Base-by-base conservation (phyloP, 2,329 filamentous ascomycete genomes). In the Sclerotinia nivalis region DNA sequence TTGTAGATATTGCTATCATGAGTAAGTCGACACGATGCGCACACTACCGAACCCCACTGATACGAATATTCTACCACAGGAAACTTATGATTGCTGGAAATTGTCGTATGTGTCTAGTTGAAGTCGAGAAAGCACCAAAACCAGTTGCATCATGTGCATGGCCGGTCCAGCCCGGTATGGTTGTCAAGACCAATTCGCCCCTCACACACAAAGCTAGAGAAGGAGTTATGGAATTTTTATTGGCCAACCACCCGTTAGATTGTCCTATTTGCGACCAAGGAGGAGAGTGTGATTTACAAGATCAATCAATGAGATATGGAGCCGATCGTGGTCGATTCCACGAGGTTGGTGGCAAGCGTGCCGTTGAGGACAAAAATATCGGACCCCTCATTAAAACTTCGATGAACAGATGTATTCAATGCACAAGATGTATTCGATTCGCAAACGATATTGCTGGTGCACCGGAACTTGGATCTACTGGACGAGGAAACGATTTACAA, bases 371-470 rank as follows among this genome's bases (percentile, higher is more conserved):
- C 83, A 99, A 99, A 88, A 98, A 99, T 82, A 97, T 99, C 78
- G 96, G 96, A 49, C 96, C 96, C 68, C 83, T 99, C 76, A 92
- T 99, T 84, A 99, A 99, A 88, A 99, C 96, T 4, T 99, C 96
- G 64, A 99, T 99, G 96, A 99, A 99, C 87, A 89, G 96, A 80
- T 99, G 96, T 83, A 99, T 99, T 78, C 96, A 99, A 85, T 99
- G 96, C 86, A 99, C 96, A 73, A 90, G 96, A 78, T 99, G 96
- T 83, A 89, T 99, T 76, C 93, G 96, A 79, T 99, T 99, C 82
- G 92, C 96, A 80, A 99, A 98, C 83, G 96, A 99, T 78, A 87
- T 99, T 78, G 96, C 96, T 72, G 96, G 96, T 78, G 96, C 96
- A 71, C 93, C 96, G 49, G 96, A 99, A 82, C 87, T 99, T 77